phyloP scores from a whole-genome alignment of 164 flowering plant genomes.

The Chimonanthus salicifolius region DNA sequence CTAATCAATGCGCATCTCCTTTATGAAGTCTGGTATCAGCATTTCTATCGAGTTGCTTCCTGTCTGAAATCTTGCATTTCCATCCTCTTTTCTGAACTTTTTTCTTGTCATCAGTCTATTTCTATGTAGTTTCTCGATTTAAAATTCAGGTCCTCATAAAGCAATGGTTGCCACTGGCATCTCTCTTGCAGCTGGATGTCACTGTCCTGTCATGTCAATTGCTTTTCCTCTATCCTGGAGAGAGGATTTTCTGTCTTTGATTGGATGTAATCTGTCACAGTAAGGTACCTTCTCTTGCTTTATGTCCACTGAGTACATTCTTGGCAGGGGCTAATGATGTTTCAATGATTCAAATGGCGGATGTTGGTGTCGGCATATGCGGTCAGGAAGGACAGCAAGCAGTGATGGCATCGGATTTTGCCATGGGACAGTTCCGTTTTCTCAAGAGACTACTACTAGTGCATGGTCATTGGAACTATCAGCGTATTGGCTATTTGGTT shows the following conservation, averaged over 20 bases:
- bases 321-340: constrained; percentile 89
- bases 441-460: constrained; percentile 77
- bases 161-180: neutral
- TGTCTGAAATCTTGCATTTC: no score
- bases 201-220: neutral
- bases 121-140: neutral
- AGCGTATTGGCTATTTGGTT: constrained; percentile 75
- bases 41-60: neutral
- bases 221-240: neutral
- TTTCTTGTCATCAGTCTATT: neutral
- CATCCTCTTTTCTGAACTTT: neutral
- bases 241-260: neutral
- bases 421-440: constrained; percentile 92
- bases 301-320: neutral
- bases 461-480: constrained; percentile 96
- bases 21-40: neutral
- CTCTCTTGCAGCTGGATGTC: neutral
- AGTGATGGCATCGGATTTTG: constrained; percentile 97
- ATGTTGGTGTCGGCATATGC: constrained; percentile 93
- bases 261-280: neutral
- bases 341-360: constrained; percentile 99
- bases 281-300: no score
- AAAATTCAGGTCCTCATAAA: neutral
- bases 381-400: constrained; percentile 99
- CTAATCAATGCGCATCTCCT: neutral